Percentiles rank a stretch among this genome's conserved stretches.
Evolutionary conservation across 805 yeast genomes (phyloP).

Genomic region (Suhomyces tanzawaensis): DNA sequence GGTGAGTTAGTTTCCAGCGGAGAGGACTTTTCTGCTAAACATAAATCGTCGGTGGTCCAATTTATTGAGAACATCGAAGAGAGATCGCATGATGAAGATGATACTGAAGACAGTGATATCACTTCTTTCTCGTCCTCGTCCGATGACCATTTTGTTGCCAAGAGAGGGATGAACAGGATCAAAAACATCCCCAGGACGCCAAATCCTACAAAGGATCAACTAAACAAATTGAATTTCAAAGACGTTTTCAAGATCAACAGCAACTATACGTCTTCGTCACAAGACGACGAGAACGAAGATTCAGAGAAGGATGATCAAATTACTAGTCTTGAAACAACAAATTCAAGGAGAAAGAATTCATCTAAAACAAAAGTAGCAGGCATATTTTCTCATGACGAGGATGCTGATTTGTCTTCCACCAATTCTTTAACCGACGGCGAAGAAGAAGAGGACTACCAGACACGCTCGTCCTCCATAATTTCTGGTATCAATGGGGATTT

Average conservation of each 20-base stretch:
- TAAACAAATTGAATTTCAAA: constrained; percentile 30
- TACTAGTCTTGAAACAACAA: constrained; percentile 8
- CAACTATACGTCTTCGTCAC: constrained; percentile 7
- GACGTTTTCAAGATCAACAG: constrained; percentile 22
- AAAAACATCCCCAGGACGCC: constrained; percentile 42
- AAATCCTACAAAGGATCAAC: constrained; percentile 19
- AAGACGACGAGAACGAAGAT: constrained; percentile 11
- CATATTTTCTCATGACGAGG: constrained; percentile 3
- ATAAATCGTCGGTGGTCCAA: constrained; percentile 15
- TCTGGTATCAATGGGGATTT: constrained; percentile 40
- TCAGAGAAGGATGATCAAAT: constrained; percentile 14
- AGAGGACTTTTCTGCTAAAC: constrained; percentile 4
- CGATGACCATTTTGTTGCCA: constrained; percentile 9
- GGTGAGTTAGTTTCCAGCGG: constrained; percentile 7
- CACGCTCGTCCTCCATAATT: constrained; percentile 39
- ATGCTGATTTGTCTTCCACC: constrained; percentile 12
- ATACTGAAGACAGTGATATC: constrained; percentile 4
- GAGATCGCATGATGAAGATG: constrained; percentile 1
- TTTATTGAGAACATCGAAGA: constrained; percentile 36
- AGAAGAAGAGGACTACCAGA: constrained; percentile 28
- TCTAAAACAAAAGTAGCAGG: constrained; percentile 3
- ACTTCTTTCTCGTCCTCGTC: constrained; percentile 10
- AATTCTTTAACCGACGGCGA: constrained; percentile 14
- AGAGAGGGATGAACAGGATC: neutral
- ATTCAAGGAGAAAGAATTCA: constrained; percentile 6